A percentile compares a stretch with the other conserved stretches of the same genome.
Conservation (phyloP, 2,329 filamentous ascomycete genomes). For the Endocalyx cinctus region DNA sequence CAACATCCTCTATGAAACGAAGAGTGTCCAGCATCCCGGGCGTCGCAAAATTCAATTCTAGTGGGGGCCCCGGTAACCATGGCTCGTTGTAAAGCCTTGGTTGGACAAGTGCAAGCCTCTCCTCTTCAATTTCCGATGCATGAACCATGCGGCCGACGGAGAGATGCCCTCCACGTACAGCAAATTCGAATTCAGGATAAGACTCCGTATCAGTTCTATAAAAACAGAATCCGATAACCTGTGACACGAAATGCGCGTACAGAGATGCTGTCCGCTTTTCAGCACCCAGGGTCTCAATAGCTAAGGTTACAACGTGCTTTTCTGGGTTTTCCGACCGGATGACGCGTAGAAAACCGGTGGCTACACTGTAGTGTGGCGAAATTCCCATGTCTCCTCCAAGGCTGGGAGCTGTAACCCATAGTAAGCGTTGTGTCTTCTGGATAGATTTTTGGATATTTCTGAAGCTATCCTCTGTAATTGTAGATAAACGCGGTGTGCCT, state of each 20-base stretch:
- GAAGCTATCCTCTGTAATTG: not conserved
- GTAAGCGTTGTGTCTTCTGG: not conserved
- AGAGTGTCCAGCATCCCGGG: constrained; percentile 8
- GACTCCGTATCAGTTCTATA: not conserved
- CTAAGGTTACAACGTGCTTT: not conserved
- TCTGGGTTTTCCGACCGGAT: not conserved
- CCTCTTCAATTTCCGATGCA: not conserved
- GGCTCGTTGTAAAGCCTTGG: not conserved
- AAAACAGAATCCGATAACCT: not conserved
- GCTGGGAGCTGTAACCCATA: not conserved
- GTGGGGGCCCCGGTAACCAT: not conserved
- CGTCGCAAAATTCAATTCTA: not conserved
- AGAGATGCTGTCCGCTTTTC: not conserved
- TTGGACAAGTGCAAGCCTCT: not conserved
- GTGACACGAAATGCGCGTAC: not conserved
- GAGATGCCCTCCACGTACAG: not conserved
- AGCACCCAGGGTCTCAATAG: not conserved
- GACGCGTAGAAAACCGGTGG: not conserved
- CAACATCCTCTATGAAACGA: constrained; percentile 3
- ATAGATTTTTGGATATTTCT: not conserved
- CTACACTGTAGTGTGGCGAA: not conserved
- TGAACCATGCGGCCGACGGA: not conserved
- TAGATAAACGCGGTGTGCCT: not conserved
- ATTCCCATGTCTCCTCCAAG: no score
- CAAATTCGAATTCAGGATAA: not conserved